A percentile compares a stretch with the other conserved stretches of the same genome.
phyloP scores from a whole-genome alignment of 2,329 filamentous ascomycete species.

The Stagonosporopsis chrysanthemi region DNA sequence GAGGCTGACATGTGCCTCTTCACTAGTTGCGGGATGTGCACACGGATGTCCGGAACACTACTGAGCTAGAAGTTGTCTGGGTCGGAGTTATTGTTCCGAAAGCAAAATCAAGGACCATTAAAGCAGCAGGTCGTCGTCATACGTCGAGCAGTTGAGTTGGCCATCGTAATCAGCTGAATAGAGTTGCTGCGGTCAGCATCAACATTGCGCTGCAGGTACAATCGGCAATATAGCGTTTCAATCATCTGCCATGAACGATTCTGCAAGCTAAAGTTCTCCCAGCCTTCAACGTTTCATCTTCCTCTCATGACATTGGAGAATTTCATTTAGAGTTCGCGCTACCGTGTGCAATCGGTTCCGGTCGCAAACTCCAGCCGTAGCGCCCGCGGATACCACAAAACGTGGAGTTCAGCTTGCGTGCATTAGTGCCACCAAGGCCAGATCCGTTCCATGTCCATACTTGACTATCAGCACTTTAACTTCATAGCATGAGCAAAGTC shows the following conservation, averaged over 20 bases:
- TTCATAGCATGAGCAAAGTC: not conserved
- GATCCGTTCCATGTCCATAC: not conserved
- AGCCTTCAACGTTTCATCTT: conserved; percentile 4
- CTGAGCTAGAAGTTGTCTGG: not conserved
- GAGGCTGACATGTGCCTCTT: not conserved
- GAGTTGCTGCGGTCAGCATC: not conserved
- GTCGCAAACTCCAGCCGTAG: conserved; percentile 1
- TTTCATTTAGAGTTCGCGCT: not conserved
- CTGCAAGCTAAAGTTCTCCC: not conserved
- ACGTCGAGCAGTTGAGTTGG: not conserved
- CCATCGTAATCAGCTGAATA: not conserved
- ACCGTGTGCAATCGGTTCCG: not conserved
- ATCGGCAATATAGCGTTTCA: not conserved
- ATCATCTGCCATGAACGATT: not conserved
- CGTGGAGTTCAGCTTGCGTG: not conserved
- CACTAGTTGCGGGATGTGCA: not conserved
- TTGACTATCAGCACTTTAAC: not conserved
- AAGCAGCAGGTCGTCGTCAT: not conserved
- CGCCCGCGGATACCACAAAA: not conserved
- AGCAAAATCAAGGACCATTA: not conserved
- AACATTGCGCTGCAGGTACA: conserved; percentile 5
- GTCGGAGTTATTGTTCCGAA: not conserved
- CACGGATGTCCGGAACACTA: not conserved
- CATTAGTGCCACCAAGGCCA: not conserved
- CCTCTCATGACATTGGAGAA: not conserved